These are phyloP conservation scores for Tuber magnatum DNA, from an alignment of 495 filamentous ascomycete species.

Conservation along the genomic window DNA sequence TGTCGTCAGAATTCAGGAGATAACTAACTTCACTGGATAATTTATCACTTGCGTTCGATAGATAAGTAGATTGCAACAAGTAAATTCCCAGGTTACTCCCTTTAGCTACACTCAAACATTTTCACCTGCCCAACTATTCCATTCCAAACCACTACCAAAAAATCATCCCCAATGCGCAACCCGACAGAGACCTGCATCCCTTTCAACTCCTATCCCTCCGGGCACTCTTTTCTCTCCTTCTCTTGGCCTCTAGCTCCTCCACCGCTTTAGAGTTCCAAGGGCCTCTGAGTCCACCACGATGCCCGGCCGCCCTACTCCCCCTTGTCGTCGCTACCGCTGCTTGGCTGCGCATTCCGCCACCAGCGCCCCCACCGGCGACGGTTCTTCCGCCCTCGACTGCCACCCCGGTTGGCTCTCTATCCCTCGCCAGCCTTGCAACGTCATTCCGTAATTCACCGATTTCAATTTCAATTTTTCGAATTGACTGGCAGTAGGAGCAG, in stretches of 20 bases:
- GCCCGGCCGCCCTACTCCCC: not conserved
- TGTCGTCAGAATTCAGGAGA: too few species aligned
- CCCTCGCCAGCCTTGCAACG: not conserved
- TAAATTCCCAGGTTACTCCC: too few species aligned
- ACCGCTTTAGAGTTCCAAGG: not conserved
- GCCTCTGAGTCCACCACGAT: not conserved
- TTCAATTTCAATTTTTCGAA: not conserved
- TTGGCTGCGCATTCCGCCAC: not conserved
- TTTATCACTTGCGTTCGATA: too few species aligned
- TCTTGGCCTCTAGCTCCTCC: not conserved
- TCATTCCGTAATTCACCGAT: not conserved
- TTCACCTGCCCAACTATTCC: not conserved
- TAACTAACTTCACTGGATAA: too few species aligned
- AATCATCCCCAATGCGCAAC: not conserved
- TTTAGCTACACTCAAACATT: not conserved
- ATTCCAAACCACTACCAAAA: not conserved
- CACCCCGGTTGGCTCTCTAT: too few species aligned
- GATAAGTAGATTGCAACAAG: too few species aligned
- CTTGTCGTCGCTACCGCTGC: not conserved
- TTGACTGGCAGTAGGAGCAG: not conserved
- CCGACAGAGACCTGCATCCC: not conserved
- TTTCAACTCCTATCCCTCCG: not conserved
- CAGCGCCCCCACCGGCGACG: too few species aligned
- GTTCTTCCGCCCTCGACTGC: too few species aligned
- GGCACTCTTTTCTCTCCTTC: not conserved